Conservation (phyloP, 2,329 filamentous ascomycete species). For the Plectosphaerella sp. region DNA sequence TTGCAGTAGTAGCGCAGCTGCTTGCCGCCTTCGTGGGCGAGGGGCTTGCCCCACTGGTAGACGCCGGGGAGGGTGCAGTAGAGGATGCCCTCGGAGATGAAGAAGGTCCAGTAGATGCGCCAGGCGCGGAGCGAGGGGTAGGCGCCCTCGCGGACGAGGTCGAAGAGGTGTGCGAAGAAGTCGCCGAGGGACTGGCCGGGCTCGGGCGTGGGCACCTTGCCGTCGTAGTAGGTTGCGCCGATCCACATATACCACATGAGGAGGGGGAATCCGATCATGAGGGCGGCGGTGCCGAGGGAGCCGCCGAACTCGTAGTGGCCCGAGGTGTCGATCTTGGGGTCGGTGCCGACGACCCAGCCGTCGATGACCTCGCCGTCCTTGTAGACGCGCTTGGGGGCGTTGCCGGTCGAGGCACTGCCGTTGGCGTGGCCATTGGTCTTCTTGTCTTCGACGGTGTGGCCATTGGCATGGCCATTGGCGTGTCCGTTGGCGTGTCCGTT, state of each 20-base stretch:
- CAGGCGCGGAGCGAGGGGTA: slow-evolving; percentile 81
- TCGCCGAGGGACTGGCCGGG: slow-evolving; percentile 58
- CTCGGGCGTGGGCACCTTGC: slow-evolving; percentile 63
- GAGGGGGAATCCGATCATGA: slow-evolving; percentile 84
- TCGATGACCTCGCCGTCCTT: slow-evolving; percentile 34
- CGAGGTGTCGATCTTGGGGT: slow-evolving; percentile 59
- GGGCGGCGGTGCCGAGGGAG: slow-evolving; percentile 62
- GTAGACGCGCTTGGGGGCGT: slow-evolving; percentile 5
- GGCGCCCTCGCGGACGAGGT: slow-evolving; percentile 74
- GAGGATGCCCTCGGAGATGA: slow-evolving; percentile 75
- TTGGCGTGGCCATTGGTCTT: not conserved
- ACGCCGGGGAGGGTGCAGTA: slow-evolving; percentile 88
- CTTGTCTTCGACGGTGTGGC: slow-evolving; percentile 12
- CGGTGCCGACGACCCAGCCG: slow-evolving; percentile 55
- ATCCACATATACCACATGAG: slow-evolving; percentile 98
- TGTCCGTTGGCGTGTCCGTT: slow-evolving; percentile 19
- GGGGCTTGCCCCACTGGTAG: slow-evolving; percentile 80
- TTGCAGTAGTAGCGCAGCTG: slow-evolving; percentile 95
- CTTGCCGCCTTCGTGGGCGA: slow-evolving; percentile 76
- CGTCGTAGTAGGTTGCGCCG: slow-evolving; percentile 79
- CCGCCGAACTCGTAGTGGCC: slow-evolving; percentile 79
- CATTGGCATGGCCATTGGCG: slow-evolving; percentile 10
- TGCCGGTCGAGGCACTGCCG: not conserved
- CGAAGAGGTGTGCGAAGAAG: slow-evolving; percentile 61
- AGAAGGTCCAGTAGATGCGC: slow-evolving; percentile 92